Evolutionary conservation across 2,329 filamentous ascomycete species (phyloP).

Genomic region (Septoria linicola): DNA sequence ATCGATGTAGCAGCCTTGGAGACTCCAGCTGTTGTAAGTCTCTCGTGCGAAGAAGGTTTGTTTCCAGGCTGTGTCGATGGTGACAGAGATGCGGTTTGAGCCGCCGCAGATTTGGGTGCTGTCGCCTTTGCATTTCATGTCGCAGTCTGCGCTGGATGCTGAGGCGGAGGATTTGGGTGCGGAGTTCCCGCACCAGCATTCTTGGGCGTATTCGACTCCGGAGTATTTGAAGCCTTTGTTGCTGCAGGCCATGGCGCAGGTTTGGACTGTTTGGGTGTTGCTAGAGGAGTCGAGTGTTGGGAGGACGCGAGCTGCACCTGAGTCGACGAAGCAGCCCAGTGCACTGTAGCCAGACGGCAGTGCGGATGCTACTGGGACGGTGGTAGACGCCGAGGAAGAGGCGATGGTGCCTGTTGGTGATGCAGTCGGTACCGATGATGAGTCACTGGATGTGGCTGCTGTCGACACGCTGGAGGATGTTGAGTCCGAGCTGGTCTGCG

Average conservation of each 20-base stretch:
- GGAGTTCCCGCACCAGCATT: conserved; percentile 34
- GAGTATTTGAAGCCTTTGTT: conserved; percentile 37
- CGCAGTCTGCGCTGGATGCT: conserved; percentile 22
- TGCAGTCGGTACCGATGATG: conserved; percentile 2
- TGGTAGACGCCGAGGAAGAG: conserved; percentile 1
- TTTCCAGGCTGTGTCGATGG: conserved; percentile 28
- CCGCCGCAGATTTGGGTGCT: conserved; percentile 30
- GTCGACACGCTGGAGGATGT: neutral
- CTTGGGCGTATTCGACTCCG: conserved; percentile 38
- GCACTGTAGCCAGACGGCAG: conserved; percentile 18
- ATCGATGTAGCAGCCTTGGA: conserved; percentile 33
- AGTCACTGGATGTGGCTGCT: neutral
- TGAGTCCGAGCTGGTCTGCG: neutral
- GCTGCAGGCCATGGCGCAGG: conserved; percentile 34
- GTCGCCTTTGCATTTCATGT: conserved; percentile 31
- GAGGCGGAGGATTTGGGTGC: conserved; percentile 1
- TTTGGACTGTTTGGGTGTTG: conserved; percentile 21
- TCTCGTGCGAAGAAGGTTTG: conserved; percentile 29
- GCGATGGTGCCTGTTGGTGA: conserved; percentile 10
- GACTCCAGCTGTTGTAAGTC: conserved; percentile 28
- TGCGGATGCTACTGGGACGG: no score
- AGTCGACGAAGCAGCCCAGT: conserved; percentile 31
- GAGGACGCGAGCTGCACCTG: conserved; percentile 20
- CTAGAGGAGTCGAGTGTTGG: neutral
- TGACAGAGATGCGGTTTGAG: conserved; percentile 17